phyloP scores from a whole-genome alignment of 441 rosid species.

The Syzygium syzygioides region DNA sequence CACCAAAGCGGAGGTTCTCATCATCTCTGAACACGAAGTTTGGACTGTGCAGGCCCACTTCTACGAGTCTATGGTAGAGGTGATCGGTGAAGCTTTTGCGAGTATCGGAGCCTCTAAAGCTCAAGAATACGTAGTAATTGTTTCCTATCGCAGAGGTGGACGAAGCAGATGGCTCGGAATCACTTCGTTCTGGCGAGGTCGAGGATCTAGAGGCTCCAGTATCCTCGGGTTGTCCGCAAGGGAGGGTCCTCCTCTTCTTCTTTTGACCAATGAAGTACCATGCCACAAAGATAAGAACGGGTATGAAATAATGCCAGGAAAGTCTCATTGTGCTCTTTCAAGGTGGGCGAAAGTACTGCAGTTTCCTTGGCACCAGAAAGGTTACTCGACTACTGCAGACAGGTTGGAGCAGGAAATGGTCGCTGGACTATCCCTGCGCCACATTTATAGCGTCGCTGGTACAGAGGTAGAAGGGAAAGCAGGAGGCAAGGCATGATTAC shows the following conservation, averaged over 20 bases:
- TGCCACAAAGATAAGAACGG: neutral
- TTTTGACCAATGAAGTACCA: neutral
- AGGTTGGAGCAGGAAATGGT: too few relatives aligned
- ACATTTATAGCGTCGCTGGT: neutral
- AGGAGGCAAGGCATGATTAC: neutral
- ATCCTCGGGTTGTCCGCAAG: too few relatives aligned
- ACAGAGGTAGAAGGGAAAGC: neutral
- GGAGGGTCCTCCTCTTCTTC: neutral
- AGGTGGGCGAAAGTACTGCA: neutral
- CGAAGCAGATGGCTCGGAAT: neutral
- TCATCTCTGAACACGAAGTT: neutral
- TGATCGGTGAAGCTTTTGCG: too few relatives aligned
- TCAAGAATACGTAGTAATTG: neutral
- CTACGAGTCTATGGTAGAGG: neutral
- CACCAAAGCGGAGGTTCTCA: neutral
- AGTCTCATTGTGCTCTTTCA: neutral
- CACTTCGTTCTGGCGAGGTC: too few relatives aligned
- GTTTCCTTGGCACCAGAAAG: neutral
- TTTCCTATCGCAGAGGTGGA: neutral
- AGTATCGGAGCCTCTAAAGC: rapidly evolving
- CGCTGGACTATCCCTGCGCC: neutral
- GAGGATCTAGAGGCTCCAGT: neutral
- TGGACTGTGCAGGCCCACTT: neutral
- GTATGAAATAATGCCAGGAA: neutral
- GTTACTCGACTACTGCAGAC: too few relatives aligned